These are phyloP conservation scores for Tephrocybe sp. DNA, from an alignment of 768 basidiomycete species.

Conservation along the genomic window DNA sequence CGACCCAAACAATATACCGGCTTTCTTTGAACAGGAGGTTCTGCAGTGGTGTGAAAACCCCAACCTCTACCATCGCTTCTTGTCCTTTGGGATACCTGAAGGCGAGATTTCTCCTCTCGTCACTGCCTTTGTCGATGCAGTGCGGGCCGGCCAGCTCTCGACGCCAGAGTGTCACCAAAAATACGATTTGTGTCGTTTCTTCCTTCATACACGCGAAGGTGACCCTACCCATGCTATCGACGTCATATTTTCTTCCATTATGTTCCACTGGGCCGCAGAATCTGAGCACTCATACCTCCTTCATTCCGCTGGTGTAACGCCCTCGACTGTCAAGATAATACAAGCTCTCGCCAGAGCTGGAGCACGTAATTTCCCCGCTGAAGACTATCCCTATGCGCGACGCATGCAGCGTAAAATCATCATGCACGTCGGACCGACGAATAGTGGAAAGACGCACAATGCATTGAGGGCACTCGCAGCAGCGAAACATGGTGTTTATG, in stretches of 20 bases:
- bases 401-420: slow-evolving; percentile 70
- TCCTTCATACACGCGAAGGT: slow-evolving; percentile 28
- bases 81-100: slow-evolving; percentile 46
- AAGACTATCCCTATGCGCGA: slow-evolving; percentile 52
- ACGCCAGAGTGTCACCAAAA: slow-evolving; percentile 25
- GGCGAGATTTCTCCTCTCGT: slow-evolving; percentile 40
- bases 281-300: slow-evolving; percentile 22
- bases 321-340: slow-evolving; percentile 37
- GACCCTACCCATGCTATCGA: slow-evolving; percentile 33
- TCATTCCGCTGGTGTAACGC: slow-evolving; percentile 25
- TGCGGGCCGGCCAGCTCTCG: slow-evolving; percentile 34
- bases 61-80: slow-evolving; percentile 38
- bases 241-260: slow-evolving; percentile 46
- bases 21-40: slow-evolving; percentile 36
- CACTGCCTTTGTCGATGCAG: slow-evolving; percentile 34
- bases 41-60: slow-evolving; percentile 34
- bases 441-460: slow-evolving; percentile 95
- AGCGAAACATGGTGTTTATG: slow-evolving; percentile 74
- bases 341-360: slow-evolving; percentile 33
- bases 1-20: slow-evolving; percentile 21
- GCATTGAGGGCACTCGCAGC: slow-evolving; percentile 86
- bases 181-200: slow-evolving; percentile 44
- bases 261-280: slow-evolving; percentile 55
- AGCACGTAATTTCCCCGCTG: slow-evolving; percentile 45
- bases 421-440: slow-evolving; percentile 97